Evolutionary conservation across 2,329 filamentous ascomycete genomes (phyloP).

Genomic region (Talaromyces verruculosus): DNA sequence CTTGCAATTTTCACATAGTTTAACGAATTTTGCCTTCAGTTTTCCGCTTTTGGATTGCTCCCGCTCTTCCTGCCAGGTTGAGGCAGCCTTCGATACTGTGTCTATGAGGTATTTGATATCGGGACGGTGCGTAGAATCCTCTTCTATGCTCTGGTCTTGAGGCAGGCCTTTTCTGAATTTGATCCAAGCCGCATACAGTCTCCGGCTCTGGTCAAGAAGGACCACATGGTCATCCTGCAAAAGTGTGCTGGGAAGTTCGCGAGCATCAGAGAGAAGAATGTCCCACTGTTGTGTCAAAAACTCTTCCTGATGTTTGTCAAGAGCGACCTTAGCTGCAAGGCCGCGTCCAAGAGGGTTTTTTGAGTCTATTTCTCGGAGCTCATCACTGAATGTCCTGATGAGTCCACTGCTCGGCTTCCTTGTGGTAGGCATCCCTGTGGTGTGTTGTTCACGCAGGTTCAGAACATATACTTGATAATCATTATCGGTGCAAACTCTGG

Average conservation of each 20-base stretch:
- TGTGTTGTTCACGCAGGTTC: not conserved
- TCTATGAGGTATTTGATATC: slow-evolving; percentile 1
- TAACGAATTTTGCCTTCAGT: slow-evolving; percentile 2
- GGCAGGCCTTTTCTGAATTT: slow-evolving; percentile 1
- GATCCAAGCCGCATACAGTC: slow-evolving; percentile 7
- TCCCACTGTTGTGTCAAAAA: not conserved
- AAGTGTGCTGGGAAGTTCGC: not conserved
- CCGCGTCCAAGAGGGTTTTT: not conserved
- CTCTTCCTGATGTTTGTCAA: not conserved
- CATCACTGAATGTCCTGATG: slow-evolving; percentile 10
- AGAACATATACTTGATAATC: not conserved
- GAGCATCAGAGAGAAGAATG: not conserved
- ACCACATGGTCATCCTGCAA: not conserved
- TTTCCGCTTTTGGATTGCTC: not conserved
- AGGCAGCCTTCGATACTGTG: not conserved
- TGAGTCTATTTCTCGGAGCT: not conserved
- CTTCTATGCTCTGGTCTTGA: not conserved
- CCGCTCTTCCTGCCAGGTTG: slow-evolving; percentile 3
- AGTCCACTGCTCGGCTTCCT: not conserved
- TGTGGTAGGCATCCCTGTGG: not conserved
- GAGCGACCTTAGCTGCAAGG: slow-evolving; percentile 2
- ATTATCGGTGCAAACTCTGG: not conserved
- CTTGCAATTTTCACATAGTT: slow-evolving; percentile 11
- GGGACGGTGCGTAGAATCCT: not conserved
- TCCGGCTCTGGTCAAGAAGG: slow-evolving; percentile 8